Conservation (phyloP, 192 early-diverging fungal genomes). For the Rhizoclosmatium sp. region DNA sequence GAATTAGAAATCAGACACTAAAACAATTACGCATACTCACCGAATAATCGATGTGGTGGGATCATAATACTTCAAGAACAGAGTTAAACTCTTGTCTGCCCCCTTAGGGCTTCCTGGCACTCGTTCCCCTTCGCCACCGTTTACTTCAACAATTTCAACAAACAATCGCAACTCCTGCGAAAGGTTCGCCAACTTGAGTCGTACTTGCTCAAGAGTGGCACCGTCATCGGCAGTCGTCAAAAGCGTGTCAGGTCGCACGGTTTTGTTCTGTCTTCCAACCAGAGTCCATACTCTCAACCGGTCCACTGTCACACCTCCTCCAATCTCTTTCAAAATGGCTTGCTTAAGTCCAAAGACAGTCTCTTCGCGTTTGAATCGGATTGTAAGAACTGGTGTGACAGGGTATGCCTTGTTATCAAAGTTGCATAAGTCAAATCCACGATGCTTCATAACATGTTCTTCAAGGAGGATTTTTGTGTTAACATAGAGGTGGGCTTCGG, state of each 20-base stretch:
- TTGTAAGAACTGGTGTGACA: constrained; percentile 32
- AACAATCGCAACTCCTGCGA: constrained; percentile 52
- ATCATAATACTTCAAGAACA: constrained; percentile 91
- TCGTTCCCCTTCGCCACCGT: neutral
- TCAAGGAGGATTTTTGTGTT: constrained; percentile 73
- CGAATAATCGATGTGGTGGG: constrained; percentile 64
- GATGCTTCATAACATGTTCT: constrained; percentile 71
- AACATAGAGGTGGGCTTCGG: constrained; percentile 74
- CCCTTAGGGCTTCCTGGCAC: neutral
- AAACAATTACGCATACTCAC: constrained; percentile 47
- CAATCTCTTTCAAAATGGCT: constrained; percentile 38
- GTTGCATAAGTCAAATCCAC: constrained; percentile 88
- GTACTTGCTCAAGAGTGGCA: constrained; percentile 41
- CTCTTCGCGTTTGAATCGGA: constrained; percentile 67
- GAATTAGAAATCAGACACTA: neutral
- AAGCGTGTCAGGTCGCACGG: constrained; percentile 82
- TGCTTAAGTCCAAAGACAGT: constrained; percentile 54
- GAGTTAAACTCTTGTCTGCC: constrained; percentile 52
- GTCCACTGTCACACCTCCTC: constrained; percentile 60
- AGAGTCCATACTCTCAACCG: constrained; percentile 86
- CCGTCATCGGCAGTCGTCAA: constrained; percentile 58
- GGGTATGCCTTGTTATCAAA: constrained; percentile 64
- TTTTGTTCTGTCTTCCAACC: constrained; percentile 90
- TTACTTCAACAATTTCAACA: constrained; percentile 41
- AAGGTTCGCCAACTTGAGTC: constrained; percentile 39